A percentile compares a stretch with the other conserved stretches of the same genome.
Conservation (phyloP, 805 yeast species). For the Scheffersomyces coipomensis region DNA sequence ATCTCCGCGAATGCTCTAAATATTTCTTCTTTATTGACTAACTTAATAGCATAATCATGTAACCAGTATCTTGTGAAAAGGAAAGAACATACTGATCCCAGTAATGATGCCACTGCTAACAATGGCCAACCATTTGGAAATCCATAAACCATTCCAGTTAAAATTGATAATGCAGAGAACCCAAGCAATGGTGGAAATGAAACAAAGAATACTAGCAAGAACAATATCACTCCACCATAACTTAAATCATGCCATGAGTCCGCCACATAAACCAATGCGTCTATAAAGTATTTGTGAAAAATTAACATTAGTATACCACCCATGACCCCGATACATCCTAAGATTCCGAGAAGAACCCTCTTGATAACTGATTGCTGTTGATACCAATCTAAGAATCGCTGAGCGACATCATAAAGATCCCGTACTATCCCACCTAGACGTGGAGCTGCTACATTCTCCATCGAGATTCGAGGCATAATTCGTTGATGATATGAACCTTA, state of each 20-base stretch:
- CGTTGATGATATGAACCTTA: too few relatives aligned
- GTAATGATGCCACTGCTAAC: slow-evolving; percentile 62
- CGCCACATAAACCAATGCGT: slow-evolving; percentile 39
- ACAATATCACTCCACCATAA: slow-evolving; percentile 47
- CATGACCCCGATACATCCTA: slow-evolving; percentile 13
- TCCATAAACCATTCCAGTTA: slow-evolving; percentile 83
- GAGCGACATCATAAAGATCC: neutral
- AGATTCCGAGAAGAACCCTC: slow-evolving; percentile 10
- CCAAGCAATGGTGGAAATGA: slow-evolving; percentile 93
- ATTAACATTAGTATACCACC: slow-evolving; percentile 17
- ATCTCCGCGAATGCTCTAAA: slow-evolving; percentile 75
- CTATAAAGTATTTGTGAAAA: slow-evolving; percentile 36
- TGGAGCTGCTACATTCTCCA: too few relatives aligned
- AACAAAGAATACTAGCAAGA: slow-evolving; percentile 56
- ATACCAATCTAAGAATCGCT: slow-evolving; percentile 13
- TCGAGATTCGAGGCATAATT: too few relatives aligned
- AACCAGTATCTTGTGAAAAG: slow-evolving; percentile 61
- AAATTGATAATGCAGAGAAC: slow-evolving; percentile 62
- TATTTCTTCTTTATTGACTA: slow-evolving; percentile 60
- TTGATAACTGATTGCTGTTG: slow-evolving; percentile 13
- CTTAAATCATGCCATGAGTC: slow-evolving; percentile 41
- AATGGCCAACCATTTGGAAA: slow-evolving; percentile 77
- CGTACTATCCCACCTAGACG: neutral
- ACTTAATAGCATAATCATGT: slow-evolving; percentile 51
- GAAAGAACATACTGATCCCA: slow-evolving; percentile 78